Conservation (phyloP, 208 protist genomes). For the Naegleria fowleri region DNA sequence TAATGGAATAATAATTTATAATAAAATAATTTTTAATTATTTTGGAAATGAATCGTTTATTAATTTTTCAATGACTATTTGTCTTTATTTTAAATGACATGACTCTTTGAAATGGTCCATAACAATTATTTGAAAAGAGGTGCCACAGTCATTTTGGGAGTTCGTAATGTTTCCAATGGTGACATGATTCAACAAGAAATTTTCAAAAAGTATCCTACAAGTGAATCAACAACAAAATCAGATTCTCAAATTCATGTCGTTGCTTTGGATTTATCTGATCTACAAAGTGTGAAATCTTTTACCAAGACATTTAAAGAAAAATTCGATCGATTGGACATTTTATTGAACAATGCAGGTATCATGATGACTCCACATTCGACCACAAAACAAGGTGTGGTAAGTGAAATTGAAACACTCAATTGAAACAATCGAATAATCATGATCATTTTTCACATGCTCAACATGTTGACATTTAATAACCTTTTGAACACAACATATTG, state of each 20-base stretch:
- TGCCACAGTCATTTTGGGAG: neutral
- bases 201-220: neutral
- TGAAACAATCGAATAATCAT: no score
- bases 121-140: no score
- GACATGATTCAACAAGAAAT: neutral
- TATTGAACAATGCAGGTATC: constrained; percentile 27
- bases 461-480: no score
- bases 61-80: no score
- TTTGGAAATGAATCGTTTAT: no score
- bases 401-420: neutral
- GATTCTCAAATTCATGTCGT: neutral
- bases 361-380: constrained; percentile 13
- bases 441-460: no score
- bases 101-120: no score
- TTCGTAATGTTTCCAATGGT: neutral
- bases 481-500: no score
- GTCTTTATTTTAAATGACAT: no score
- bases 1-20: no score
- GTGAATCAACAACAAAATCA: neutral
- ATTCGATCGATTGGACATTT: neutral
- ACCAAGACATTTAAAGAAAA: neutral
- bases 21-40: no score
- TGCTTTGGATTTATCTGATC: constrained; percentile 23
- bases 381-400: neutral
- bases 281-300: neutral